Percentiles rank a stretch among this genome's conserved stretches.
These are phyloP conservation scores for Phytopythium vexans DNA, from an alignment of 352 stramenopile genomes.

Conservation along the genomic window DNA sequence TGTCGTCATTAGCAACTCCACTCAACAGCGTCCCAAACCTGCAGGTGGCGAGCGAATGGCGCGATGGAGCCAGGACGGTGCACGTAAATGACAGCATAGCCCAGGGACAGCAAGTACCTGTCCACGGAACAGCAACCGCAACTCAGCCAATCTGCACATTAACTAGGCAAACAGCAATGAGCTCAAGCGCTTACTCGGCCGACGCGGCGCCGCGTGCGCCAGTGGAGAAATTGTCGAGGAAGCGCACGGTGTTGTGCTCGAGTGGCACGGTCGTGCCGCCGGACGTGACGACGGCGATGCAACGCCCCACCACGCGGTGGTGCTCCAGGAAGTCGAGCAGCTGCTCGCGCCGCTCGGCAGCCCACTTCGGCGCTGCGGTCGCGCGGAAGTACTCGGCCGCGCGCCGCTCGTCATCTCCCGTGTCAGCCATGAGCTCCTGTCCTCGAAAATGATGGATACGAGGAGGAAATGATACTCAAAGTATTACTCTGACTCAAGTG, in stretches of 20 bases:
- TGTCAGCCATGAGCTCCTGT: constrained; percentile 1
- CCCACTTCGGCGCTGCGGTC: constrained; percentile 40
- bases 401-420: constrained; percentile 20
- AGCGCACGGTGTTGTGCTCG: constrained; percentile 94
- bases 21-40: constrained; percentile 14
- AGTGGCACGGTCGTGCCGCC: constrained; percentile 95
- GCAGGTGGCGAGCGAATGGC: constrained; percentile 82
- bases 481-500: no score
- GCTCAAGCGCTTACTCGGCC: constrained; percentile 41
- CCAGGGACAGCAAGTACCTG: constrained; percentile 89
- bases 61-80: constrained; percentile 83
- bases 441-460: no score
- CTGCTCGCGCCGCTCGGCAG: constrained; percentile 27
- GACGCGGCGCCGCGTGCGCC: constrained; percentile 87
- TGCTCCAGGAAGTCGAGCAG: constrained; percentile 62
- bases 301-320: constrained; percentile 63
- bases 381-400: constrained; percentile 53
- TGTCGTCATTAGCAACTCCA: neutral
- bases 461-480: no score
- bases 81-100: constrained; percentile 97
- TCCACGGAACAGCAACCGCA: constrained; percentile 13
- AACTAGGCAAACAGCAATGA: neutral
- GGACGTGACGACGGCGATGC: constrained; percentile 92
- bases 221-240: constrained; percentile 98
- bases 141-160: neutral